Evolutionary conservation across 306 rosid genomes (phyloP).

Genomic region (Vigna angularis): DNA sequence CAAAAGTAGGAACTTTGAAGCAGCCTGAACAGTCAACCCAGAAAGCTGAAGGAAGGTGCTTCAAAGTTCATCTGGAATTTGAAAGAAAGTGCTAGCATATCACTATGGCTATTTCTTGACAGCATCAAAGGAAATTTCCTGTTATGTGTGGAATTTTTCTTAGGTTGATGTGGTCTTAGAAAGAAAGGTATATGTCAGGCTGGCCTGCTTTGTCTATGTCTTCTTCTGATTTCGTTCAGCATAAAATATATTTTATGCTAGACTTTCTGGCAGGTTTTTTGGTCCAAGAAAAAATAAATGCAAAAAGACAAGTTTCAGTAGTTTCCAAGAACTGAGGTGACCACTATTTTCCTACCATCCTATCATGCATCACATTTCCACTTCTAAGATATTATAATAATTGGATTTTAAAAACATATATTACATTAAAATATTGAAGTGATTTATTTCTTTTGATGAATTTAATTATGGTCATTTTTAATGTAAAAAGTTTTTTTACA

Average conservation of each 20-base stretch:
- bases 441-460: not conserved
- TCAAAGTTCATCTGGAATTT: not conserved
- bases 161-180: conserved; percentile 16
- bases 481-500: not conserved
- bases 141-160: conserved; percentile 5
- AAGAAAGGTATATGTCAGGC: conserved; percentile 1
- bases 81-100: conserved; percentile 1
- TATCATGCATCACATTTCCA: conserved; percentile 26
- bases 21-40: conserved; percentile 14
- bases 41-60: conserved; percentile 56
- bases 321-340: conserved; percentile 41
- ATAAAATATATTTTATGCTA: not conserved
- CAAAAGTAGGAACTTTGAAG: conserved; percentile 34
- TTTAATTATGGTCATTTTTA: not conserved
- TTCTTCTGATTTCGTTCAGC: not conserved
- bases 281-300: not conserved
- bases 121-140: conserved; percentile 46
- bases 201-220: conserved; percentile 48
- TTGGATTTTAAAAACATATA: too few relatives aligned
- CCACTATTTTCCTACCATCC: not conserved
- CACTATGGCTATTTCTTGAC: conserved; percentile 24
- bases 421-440: too few relatives aligned
- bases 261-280: not conserved
- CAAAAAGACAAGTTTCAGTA: conserved; percentile 14
- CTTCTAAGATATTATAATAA: not conserved